phyloP scores from a whole-genome alignment of 2,329 filamentous ascomycete species.

The Diaporthe aspalathi region DNA sequence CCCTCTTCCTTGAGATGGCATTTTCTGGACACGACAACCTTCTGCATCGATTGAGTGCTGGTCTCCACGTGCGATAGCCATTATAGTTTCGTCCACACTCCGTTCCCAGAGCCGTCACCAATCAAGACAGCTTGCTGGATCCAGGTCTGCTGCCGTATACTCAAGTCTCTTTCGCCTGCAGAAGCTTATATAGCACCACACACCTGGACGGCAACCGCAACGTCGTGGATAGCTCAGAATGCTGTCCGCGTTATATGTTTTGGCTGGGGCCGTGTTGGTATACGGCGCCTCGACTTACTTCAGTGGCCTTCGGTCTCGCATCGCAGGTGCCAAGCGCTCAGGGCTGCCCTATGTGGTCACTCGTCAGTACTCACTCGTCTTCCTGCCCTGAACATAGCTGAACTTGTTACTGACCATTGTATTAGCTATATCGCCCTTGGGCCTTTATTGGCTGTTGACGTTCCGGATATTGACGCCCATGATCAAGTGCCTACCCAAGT shows the following conservation, averaged over 20 bases:
- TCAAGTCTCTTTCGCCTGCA: neutral
- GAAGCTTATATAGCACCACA: neutral
- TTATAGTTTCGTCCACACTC: neutral
- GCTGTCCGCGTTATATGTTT: conserved; percentile 52
- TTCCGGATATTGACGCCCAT: conserved; percentile 65
- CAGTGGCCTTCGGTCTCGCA: conserved; percentile 56
- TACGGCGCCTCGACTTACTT: conserved; percentile 50
- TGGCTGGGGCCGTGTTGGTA: conserved; percentile 49
- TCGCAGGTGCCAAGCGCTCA: conserved; percentile 61
- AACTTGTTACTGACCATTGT: conserved; percentile 37
- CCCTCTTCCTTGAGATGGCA: neutral
- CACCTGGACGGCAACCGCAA: neutral
- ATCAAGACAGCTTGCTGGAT: neutral
- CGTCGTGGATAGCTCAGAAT: conserved; percentile 42
- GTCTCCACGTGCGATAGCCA: conserved; percentile 3
- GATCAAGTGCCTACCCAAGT: conserved; percentile 64
- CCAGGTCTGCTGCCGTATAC: neutral
- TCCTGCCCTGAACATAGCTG: neutral
- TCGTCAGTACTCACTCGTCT: conserved; percentile 55
- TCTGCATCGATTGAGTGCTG: neutral
- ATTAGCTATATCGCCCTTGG: conserved; percentile 62
- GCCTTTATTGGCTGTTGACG: conserved; percentile 66
- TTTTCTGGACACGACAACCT: conserved; percentile 21
- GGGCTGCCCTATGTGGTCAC: conserved; percentile 65
- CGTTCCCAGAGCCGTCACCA: neutral